Percentiles rank a stretch among this genome's conserved stretches.
Conservation (phyloP, 2,329 filamentous ascomycete genomes). For the Magnaporthiopsis incrustans region DNA sequence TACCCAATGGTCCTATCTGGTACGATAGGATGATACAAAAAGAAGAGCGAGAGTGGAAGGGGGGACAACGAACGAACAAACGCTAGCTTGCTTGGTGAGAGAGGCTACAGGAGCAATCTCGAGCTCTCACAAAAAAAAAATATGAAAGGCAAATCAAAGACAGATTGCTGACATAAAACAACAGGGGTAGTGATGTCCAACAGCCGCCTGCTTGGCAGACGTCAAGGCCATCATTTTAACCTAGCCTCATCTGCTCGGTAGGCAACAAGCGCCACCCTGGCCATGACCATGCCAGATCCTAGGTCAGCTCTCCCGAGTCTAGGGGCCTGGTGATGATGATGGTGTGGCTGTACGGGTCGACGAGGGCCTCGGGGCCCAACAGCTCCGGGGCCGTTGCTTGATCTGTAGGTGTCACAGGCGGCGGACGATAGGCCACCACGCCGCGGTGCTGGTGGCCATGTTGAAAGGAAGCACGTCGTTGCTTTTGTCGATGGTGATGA, state of each 20-base stretch:
- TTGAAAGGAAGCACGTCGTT: too few relatives aligned
- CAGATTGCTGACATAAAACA: not conserved
- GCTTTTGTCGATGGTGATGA: not conserved
- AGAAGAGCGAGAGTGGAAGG: not conserved
- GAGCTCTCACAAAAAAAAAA: not conserved
- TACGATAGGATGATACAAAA: not conserved
- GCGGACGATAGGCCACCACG: not conserved
- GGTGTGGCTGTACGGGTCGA: slow-evolving; percentile 9
- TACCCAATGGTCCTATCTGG: not conserved
- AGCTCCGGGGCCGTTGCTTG: not conserved
- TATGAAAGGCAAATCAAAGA: not conserved
- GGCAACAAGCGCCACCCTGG: not conserved
- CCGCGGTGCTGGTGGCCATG: too few relatives aligned
- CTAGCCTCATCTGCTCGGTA: not conserved
- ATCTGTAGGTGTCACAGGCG: not conserved
- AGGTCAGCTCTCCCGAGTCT: not conserved
- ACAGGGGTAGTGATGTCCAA: not conserved
- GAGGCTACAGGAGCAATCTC: too few relatives aligned
- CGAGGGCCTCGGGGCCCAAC: not conserved
- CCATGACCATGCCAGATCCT: too few relatives aligned
- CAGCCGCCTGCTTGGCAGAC: not conserved
- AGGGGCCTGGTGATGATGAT: slow-evolving; percentile 3
- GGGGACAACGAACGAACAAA: not conserved
- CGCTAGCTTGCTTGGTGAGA: not conserved
- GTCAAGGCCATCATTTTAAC: not conserved